A percentile compares a stretch with the other conserved stretches of the same genome.
phyloP scores from a whole-genome alignment of 257 asterid genomes.

The Forsythia viridissima region DNA sequence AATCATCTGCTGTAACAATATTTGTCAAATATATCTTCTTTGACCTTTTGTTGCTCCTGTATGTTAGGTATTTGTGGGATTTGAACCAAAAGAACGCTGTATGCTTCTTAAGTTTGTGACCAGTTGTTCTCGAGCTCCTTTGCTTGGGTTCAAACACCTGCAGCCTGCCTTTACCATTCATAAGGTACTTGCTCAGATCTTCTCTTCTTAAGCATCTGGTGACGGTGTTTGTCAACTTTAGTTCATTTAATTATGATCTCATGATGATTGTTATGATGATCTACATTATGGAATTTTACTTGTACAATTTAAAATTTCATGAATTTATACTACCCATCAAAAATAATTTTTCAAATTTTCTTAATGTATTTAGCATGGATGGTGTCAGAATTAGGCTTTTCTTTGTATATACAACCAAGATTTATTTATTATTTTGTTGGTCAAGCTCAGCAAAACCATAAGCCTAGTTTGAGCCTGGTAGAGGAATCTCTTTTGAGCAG shows the following conservation, averaged over 20 bases:
- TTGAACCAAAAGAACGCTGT: slow-evolving; percentile 87
- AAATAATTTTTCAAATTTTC: not conserved
- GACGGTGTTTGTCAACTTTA: slow-evolving; percentile 16
- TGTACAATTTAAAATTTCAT: not conserved
- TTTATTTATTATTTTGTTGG: not conserved
- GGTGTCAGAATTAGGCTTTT: not conserved
- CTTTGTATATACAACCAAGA: not conserved
- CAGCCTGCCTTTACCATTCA: slow-evolving; percentile 96
- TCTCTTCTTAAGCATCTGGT: not conserved
- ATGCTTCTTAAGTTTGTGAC: slow-evolving; percentile 97
- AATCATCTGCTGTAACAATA: slow-evolving; percentile 1
- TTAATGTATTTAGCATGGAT: not conserved
- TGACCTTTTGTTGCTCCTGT: slow-evolving; percentile 21
- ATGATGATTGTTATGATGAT: not conserved
- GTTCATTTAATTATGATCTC: slow-evolving; percentile 19
- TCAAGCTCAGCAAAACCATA: not conserved
- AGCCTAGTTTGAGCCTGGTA: not conserved
- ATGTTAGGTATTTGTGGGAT: slow-evolving; percentile 68
- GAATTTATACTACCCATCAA: not conserved
- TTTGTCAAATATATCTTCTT: slow-evolving; percentile 5
- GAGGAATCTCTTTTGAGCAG: not conserved
- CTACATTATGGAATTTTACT: not conserved
- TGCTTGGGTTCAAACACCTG: slow-evolving; percentile 93
- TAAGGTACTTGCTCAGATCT: slow-evolving; percentile 51
- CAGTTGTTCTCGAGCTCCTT: slow-evolving; percentile 96